Base-by-base conservation (phyloP, 2,329 filamentous ascomycete species). In the Bipolaris bicolor region DNA sequence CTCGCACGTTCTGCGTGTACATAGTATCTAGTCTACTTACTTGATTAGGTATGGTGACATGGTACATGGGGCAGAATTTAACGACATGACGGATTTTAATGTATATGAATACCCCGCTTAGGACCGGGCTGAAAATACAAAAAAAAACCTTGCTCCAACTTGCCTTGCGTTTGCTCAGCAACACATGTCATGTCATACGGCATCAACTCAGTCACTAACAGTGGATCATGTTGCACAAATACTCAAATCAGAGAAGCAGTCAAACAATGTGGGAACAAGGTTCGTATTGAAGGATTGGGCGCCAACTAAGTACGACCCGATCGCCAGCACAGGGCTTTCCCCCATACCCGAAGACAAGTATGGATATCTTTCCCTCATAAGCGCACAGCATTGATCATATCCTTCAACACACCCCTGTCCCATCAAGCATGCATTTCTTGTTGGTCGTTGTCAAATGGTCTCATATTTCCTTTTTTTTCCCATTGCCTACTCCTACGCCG, bases 331-430 rank as follows among this genome's bases (percentile, higher is more conserved):
- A 97, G 92, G 94, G 94, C 94, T 92, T 97, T 98, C 94, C 92
- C 93, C 92, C 89, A 81, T 77, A 70, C 60, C 58, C 55, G 49
- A 49, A 16, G 18, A 43, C 22, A 44, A 48, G 79, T 78, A 80
- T 85, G 92, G 89, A 67, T 97, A 92, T 98, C 94, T 98, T 98
- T 98, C 94, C 94, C 92, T 97, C 93, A 90, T 97, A 84, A 97
- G 92, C 89, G 88, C 89, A 83, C 80, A 84, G 69, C 71, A 70
- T 71, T 67, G 71, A 75, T 73, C 65, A 67, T 67, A 64, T 73
- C 67, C 72, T 69, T 60, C 50, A 57, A 49, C 50, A 57, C 55
- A 15, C 40, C 44, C 37, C 33, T 7, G 45, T 41, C 55, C 52
- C 36, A 58, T 52, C 59, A 57, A 58, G 55, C 55, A 52, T 62